phyloP scores from a whole-genome alignment of 768 basidiomycete genomes.

The Russula earlei region DNA sequence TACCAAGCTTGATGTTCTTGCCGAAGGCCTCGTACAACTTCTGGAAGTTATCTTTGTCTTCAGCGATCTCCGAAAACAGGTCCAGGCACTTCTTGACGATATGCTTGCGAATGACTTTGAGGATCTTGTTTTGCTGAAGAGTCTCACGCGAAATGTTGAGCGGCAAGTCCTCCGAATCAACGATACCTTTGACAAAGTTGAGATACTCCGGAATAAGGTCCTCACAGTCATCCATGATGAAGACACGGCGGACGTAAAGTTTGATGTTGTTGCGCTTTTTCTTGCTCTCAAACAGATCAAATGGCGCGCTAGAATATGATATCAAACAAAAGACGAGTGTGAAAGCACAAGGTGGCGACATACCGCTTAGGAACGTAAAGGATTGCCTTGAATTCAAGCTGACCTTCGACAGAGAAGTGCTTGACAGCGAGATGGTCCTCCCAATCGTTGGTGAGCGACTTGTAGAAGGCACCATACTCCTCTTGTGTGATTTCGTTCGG shows the following conservation, averaged over 20 bases:
- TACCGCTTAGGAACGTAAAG: constrained; percentile 95
- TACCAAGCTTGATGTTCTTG: constrained; percentile 99
- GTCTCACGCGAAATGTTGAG: constrained; percentile 99
- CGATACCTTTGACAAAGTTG: constrained; percentile 99
- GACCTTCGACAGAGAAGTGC: constrained; percentile 99
- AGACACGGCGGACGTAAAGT: constrained; percentile 99
- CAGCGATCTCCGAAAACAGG: constrained; percentile 89
- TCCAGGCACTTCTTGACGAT: constrained; percentile 98
- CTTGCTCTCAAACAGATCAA: constrained; percentile 99
- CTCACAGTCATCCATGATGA: constrained; percentile 99
- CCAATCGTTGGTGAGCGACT: constrained; percentile 99
- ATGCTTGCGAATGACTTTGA: constrained; percentile 99
- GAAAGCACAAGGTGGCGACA: constrained; percentile 19
- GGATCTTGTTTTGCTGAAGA: constrained; percentile 99
- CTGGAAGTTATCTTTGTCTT: constrained; percentile 97
- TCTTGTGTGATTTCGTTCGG: constrained; percentile 87
- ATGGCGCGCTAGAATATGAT: constrained; percentile 62
- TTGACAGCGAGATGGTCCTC: constrained; percentile 99
- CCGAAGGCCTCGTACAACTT: constrained; percentile 99
- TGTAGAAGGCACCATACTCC: constrained; percentile 96
- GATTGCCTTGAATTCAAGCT: constrained; percentile 99
- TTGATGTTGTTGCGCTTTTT: constrained; percentile 99
- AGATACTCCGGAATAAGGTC: constrained; percentile 99
- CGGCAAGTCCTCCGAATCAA: constrained; percentile 99
- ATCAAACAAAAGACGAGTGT: constrained; percentile 14